These are phyloP conservation scores for Talaromyces marneffei DNA, from an alignment of 2,329 filamentous ascomycete genomes.

Conservation along the genomic window DNA sequence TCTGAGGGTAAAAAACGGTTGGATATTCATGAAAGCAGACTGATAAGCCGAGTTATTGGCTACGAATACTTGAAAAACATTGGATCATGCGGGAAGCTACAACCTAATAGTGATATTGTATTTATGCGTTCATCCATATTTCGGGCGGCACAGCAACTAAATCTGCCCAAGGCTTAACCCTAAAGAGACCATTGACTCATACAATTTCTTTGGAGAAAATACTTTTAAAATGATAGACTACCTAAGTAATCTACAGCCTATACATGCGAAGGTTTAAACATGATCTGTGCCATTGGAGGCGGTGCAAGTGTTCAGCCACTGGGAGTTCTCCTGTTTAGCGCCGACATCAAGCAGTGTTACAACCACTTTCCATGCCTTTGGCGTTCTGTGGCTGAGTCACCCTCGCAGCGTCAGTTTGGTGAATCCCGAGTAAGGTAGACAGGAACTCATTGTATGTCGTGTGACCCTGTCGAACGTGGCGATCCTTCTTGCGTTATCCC, in stretches of 20 bases:
- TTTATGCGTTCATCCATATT: background rate
- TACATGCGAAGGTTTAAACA: background rate
- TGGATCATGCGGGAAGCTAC: background rate
- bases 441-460: background rate
- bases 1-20: background rate
- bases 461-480: background rate
- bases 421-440: background rate
- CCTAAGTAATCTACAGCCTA: background rate
- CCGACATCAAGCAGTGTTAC: background rate
- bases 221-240: too few species aligned
- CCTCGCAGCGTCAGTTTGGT: background rate
- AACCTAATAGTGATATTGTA: background rate
- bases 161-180: background rate
- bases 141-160: background rate
- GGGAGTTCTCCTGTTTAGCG: background rate
- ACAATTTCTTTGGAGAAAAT: too few species aligned
- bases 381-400: background rate
- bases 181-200: too few species aligned
- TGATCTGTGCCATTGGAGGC: background rate
- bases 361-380: background rate
- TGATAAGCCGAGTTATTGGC: background rate
- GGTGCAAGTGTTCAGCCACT: background rate
- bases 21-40: background rate
- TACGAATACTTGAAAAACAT: background rate
- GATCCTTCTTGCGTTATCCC: background rate